Conservation (phyloP, 2,329 filamentous ascomycete species). For the Talaromyces sp. region DNA sequence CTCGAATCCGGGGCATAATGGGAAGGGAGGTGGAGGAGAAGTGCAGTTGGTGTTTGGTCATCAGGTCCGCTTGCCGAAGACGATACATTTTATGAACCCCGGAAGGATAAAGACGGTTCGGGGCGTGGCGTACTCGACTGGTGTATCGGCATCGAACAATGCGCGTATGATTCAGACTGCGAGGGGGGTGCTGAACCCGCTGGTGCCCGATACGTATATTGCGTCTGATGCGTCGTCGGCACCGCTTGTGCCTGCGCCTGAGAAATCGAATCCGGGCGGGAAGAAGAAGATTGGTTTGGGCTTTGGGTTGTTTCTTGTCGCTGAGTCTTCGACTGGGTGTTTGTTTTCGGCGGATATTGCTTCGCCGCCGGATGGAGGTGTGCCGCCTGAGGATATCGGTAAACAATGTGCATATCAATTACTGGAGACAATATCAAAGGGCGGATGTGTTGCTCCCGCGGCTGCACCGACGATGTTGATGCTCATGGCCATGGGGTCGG, state of each 20-base stretch:
- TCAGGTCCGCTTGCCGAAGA: constrained; percentile 90
- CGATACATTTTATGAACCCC: constrained; percentile 78
- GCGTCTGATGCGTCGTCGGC: constrained; percentile 66
- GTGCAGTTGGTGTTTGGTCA: constrained; percentile 94
- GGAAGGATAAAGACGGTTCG: constrained; percentile 84
- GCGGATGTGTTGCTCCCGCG: constrained; percentile 73
- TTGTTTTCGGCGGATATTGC: constrained; percentile 83
- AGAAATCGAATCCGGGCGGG: constrained; percentile 59
- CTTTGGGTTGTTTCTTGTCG: constrained; percentile 85
- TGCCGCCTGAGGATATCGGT: constrained; percentile 86
- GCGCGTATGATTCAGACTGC: constrained; percentile 91
- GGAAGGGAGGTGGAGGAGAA: constrained; percentile 78
- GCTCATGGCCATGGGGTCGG: constrained; percentile 96
- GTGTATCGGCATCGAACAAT: constrained; percentile 90
- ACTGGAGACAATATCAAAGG: constrained; percentile 74
- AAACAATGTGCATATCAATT: constrained; percentile 84
- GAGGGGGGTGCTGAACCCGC: constrained; percentile 77
- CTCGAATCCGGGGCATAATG: constrained; percentile 71
- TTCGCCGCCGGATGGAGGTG: constrained; percentile 71
- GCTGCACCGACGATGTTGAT: constrained; percentile 73
- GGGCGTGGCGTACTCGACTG: constrained; percentile 89
- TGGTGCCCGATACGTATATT: constrained; percentile 87
- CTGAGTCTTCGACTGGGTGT: constrained; percentile 83
- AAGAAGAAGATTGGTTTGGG: constrained; percentile 73
- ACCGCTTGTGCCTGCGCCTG: constrained; percentile 63